Evolutionary conservation across 169 alveolate genomes (phyloP), one percentile per base, ranked within the genome.

Genomic region (Plasmodium gonderi): DNA sequence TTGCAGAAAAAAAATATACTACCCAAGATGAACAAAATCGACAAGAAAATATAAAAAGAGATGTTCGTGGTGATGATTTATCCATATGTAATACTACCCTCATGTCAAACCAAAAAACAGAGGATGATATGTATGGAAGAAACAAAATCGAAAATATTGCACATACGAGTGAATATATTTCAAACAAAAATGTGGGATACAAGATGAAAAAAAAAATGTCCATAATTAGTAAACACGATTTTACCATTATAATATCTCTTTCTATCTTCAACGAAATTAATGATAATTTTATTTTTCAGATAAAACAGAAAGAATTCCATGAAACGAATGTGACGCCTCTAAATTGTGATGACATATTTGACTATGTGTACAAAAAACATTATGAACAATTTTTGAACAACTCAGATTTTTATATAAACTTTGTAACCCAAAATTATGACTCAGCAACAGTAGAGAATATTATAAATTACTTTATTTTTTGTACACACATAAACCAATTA

Each of bases 201-300:
- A 90, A 90, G 51, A 29, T 47, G 44, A 90, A 76, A 51, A 90
- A 76, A 78, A 90, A 79, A 42, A 20, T 36, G 23, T 49, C 82
- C 31, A 65, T 90, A 31, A 79, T 90, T 36, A 90, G 45, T 31
- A 54, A 33, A 38, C 60, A 44, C 29, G 82, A 90, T 69, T 90
- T 90, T 69, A 64, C 72, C 74, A 51, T 64, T 1, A 38, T 90
- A 79, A 60, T 79, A 77, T 65, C 91, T 0, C 65, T 60, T 14
- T 65, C 94, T 23, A 17, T 90, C n/a, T 90, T 90, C 49, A 78
- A 90, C 65, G 94, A 90, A 45, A 40, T 90, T 29, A 78, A n/a
- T 78, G 91, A 90, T 23, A 79, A 78, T 1, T 90, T 90, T 78
- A 45, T 90, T 12, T 23, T 77, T 11, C 79, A 90, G 26, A 90